Evolutionary conservation across 192 early-diverging fungal species (phyloP), one percentile per base, ranked within the genome.

Genomic region (Coemansia sp.): DNA sequence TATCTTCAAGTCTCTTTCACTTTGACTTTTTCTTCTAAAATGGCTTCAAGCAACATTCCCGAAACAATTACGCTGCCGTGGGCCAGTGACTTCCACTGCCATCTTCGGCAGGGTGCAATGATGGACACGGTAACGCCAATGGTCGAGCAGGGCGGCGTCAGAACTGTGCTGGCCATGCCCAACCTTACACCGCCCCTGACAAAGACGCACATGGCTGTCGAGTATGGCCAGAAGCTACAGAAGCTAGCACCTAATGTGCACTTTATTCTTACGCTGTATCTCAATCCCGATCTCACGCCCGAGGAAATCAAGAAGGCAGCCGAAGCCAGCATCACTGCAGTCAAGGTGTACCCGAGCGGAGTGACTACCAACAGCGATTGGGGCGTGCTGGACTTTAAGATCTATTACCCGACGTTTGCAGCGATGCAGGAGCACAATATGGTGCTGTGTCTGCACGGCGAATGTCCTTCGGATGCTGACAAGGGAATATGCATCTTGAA

Each of bases 321-420:
- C 15, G 82, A 84, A 54, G 88, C 90, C 10, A 95, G 95, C 19
- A 87, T 99, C 57, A 86, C 83, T 9, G 94, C 91, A 48, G 94
- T 97, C 27, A 95, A 95, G 73, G 91, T 92, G 32, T 97, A 95
- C 72, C 93, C 94, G 21, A 88, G 94, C 27, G 96, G 96, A 25
- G 97, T 99, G 12, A 99, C 97, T 0, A 99, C 97, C 43, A 97
- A 99, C 87, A 92, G 90, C 65, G 95, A 97, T 60, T 86, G 87
- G 56, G 97, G 97, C 45, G 96, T 99, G 57, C 85, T 88, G 35
- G 79, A 87, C 45, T 65, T 81, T 19, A 72, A 76, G 22, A 61
- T 71, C 12, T 99, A 97, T 80, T 99, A 99, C 67, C 86, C 85
- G 52, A 91, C 97, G 15, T 99, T 99, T 83, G 64, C 86, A 59